Base-by-base conservation (phyloP, 2,329 filamentous ascomycete genomes). In the Penicillium frequentans region DNA sequence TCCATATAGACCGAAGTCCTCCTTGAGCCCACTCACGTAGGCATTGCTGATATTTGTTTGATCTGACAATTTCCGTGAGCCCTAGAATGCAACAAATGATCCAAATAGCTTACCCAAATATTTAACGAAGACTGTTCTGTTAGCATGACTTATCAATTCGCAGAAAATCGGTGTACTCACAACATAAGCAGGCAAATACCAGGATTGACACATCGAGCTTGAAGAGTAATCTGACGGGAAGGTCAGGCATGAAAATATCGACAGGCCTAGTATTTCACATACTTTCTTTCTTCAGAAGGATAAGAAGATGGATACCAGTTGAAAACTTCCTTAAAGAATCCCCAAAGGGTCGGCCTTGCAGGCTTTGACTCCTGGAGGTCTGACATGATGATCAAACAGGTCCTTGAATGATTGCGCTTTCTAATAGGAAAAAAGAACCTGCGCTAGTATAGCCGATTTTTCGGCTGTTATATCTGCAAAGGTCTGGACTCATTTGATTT, bases 41-140 rank as follows among this genome's bases (percentile, higher is more conserved):
- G 70, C 70, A 65, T 72, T 72, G 62, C 60, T 71, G 54, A 71
- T 71, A 46, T 71, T 71, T 2, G 70, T 67, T 42, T 71, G 70
- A 50, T 71, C 69, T 68, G 33, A 53, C 14, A 1, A 14, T 19
- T 21, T 31, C 53, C 39, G 44, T 45, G 4, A 27, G 33, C 21
- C 24, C 39, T 42, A 21, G 35, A 19, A 39, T 10, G n/a, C 16
- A 39, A 39, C 1, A 39, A 39, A 10, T 5, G 35, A 2, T 27
- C 5, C 19, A 16, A 14, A 35, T 27, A 44, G 23, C 46, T 24
- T 59, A 67, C 65, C 66, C n/a, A 72, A 44, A 37, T 64, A 68
- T 26, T 69, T 68, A 24, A 68, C 65, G 35, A 70, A 69, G 46
- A 67, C 65, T 70, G 33, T 9, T 9, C 1, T 4, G 35, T 68